Percentiles rank a stretch among this genome's conserved stretches.
phyloP scores from a whole-genome alignment of 495 filamentous ascomycete genomes.

The Immersiella caudata region DNA sequence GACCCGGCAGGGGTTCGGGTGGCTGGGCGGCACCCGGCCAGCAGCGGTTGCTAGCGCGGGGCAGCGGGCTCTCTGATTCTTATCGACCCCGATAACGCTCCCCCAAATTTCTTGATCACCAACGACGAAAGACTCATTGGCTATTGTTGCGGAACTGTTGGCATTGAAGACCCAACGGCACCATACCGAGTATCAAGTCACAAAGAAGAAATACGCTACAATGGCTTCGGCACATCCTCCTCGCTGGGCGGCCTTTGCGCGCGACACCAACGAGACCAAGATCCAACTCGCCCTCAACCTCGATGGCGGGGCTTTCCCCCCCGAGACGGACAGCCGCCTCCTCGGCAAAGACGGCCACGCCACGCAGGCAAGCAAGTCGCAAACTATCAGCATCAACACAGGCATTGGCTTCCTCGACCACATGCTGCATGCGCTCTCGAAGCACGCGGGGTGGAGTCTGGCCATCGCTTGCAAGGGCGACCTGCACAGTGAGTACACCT shows the following conservation, averaged over 20 bases:
- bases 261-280: constrained; percentile 96
- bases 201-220: background rate
- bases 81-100: constrained; percentile 24
- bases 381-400: constrained; percentile 84
- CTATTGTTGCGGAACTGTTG: background rate
- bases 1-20: background rate
- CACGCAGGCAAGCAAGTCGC: constrained; percentile 74
- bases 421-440: constrained; percentile 96
- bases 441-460: constrained; percentile 93
- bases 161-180: background rate
- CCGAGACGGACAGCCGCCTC: constrained; percentile 51
- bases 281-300: constrained; percentile 89
- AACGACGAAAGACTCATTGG: background rate
- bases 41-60: background rate
- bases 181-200: background rate
- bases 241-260: constrained; percentile 75
- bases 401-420: constrained; percentile 99
- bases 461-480: constrained; percentile 81
- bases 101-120: constrained; percentile 18
- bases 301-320: constrained; percentile 81
- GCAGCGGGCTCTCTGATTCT: constrained; percentile 4
- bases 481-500: constrained; percentile 70
- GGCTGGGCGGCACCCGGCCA: constrained; percentile 4
- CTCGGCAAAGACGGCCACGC: constrained; percentile 65
- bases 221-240: constrained; percentile 39